A percentile compares a stretch with the other conserved stretches of the same genome.
These are phyloP conservation scores for Paecilomyces formosus DNA, from an alignment of 2,329 filamentous ascomycete species.

Conservation along the genomic window DNA sequence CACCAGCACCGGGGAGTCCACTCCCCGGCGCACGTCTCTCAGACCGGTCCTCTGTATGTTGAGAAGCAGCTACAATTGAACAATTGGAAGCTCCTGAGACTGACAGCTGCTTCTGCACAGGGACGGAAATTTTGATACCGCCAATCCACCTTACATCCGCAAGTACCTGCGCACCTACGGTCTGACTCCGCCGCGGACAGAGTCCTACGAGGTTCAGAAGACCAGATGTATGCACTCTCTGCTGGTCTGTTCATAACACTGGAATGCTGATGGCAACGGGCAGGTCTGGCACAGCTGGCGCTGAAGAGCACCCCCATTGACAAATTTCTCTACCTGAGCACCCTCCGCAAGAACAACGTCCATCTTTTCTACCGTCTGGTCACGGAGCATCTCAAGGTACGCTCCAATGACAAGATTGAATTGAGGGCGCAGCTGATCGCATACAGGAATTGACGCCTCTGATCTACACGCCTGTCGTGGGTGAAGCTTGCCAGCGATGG, in stretches of 20 bases:
- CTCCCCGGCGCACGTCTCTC: not conserved
- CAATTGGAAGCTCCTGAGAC: not conserved
- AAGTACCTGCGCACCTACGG: slow-evolving; percentile 46
- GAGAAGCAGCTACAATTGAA: not conserved
- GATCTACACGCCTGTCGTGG: slow-evolving; percentile 54
- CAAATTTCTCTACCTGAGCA: slow-evolving; percentile 44
- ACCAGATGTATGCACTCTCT: slow-evolving; percentile 32
- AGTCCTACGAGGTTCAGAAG: slow-evolving; percentile 43
- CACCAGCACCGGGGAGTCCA: not conserved
- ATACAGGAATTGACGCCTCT: slow-evolving; percentile 41
- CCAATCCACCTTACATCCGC: slow-evolving; percentile 42
- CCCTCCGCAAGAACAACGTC: slow-evolving; percentile 44
- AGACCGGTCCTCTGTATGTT: not conserved
- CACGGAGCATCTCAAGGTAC: slow-evolving; percentile 39
- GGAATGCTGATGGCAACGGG: slow-evolving; percentile 2
- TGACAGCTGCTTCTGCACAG: slow-evolving; percentile 12
- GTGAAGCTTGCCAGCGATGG: slow-evolving; percentile 94
- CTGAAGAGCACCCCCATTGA: slow-evolving; percentile 41
- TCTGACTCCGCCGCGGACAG: slow-evolving; percentile 41
- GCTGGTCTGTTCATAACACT: not conserved
- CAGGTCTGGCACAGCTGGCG: slow-evolving; percentile 39
- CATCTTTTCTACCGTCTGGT: slow-evolving; percentile 46
- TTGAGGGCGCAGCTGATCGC: slow-evolving; percentile 4
- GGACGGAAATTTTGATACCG: slow-evolving; percentile 42
- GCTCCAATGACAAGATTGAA: slow-evolving; percentile 3